Percentiles rank a stretch among this genome's conserved stretches.
These are phyloP conservation scores for Epichloe sibirici DNA, from an alignment of 2,329 filamentous ascomycete species.

Conservation along the genomic window DNA sequence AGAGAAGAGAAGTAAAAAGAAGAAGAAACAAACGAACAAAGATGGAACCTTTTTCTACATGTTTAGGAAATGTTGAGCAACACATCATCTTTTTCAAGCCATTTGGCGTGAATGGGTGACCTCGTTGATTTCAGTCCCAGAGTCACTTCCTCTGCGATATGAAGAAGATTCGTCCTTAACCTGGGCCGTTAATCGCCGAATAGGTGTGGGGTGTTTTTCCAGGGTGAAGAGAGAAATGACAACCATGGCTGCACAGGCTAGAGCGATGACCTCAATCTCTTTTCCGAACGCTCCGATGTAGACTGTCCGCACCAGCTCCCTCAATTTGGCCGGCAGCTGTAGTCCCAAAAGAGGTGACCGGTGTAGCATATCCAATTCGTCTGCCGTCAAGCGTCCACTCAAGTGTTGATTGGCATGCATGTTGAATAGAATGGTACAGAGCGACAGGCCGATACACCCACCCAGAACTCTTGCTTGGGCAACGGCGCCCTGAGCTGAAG, in stretches of 20 bases:
- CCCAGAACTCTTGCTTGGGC: conserved; percentile 49
- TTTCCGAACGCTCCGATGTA: conserved; percentile 34
- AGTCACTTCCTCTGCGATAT: conserved; percentile 23
- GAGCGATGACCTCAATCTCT: conserved; percentile 34
- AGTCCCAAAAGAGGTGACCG: conserved; percentile 30
- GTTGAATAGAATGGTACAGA: conserved; percentile 48
- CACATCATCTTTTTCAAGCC: background rate
- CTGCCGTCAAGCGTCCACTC: conserved; percentile 19
- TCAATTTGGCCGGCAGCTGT: conserved; percentile 20
- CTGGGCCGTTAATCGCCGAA: conserved; percentile 19
- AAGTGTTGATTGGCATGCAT: conserved; percentile 27
- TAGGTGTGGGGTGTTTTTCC: conserved; percentile 27
- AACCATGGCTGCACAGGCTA: conserved; percentile 30
- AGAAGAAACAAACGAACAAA: background rate
- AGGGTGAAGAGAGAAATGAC: conserved; percentile 31
- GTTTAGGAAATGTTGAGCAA: background rate
- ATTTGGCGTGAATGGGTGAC: conserved; percentile 13
- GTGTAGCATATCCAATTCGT: conserved; percentile 30
- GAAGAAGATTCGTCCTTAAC: conserved; percentile 18
- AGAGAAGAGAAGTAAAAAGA: background rate
- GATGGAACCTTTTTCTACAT: background rate
- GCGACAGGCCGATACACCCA: conserved; percentile 44
- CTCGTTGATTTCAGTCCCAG: conserved; percentile 24
- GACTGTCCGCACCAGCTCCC: conserved; percentile 24
- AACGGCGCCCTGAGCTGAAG: conserved; percentile 46